A percentile compares a stretch with the other conserved stretches of the same genome.
phyloP scores from a whole-genome alignment of 2,329 filamentous ascomycete species.

The Diaporthe amygdali region DNA sequence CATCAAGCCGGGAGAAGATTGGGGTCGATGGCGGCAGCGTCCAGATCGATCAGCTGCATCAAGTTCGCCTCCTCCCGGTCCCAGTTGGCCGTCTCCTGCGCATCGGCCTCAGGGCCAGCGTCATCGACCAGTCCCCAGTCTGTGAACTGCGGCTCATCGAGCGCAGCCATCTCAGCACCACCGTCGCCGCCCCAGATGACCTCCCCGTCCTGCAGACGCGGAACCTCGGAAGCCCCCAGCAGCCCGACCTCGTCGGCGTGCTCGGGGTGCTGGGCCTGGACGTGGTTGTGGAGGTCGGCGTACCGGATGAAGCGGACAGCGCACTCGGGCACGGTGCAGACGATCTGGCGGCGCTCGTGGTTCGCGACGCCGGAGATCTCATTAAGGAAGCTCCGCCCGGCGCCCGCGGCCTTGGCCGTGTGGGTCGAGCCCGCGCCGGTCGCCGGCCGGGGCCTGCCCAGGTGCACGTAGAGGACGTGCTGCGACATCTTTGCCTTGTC shows the following conservation, averaged over 20 bases:
- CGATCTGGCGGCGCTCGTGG: conserved; percentile 45
- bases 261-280: conserved; percentile 37
- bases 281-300: conserved; percentile 54
- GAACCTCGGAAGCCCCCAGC: conserved; percentile 2
- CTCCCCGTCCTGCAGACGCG: conserved; percentile 20
- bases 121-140: conserved; percentile 18
- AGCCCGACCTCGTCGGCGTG: not conserved
- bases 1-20: conserved; percentile 4
- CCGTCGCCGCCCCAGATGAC: not conserved
- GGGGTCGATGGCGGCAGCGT: conserved; percentile 20
- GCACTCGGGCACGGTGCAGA: conserved; percentile 50
- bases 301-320: conserved; percentile 52
- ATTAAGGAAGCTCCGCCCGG: conserved; percentile 42
- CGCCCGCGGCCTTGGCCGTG: not conserved
- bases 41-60: conserved; percentile 31
- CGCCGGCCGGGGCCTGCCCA: conserved; percentile 59
- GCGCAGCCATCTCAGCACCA: not conserved
- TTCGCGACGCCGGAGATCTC: conserved; percentile 48
- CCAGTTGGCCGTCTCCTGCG: conserved; percentile 21
- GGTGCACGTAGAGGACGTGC: conserved; percentile 82
- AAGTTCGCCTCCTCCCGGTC: conserved; percentile 33
- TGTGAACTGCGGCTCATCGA: conserved; percentile 19
- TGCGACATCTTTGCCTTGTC: conserved; percentile 82
- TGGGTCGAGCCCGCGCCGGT: conserved; percentile 16
- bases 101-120: not conserved